Conservation (phyloP, 306 rosid genomes). For the Casuarina equisetifolia region DNA sequence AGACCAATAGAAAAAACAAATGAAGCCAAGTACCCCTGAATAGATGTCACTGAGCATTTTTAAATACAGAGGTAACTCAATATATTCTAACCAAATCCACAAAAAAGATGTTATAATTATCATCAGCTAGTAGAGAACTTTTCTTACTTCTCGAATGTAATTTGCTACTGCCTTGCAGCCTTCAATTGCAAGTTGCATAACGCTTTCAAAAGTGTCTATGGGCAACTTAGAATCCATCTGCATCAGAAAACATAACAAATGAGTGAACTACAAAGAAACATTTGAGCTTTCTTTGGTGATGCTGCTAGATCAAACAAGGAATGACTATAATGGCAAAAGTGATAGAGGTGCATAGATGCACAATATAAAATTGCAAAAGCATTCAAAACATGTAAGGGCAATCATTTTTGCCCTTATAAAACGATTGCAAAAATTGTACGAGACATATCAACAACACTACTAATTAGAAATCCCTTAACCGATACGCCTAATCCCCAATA, state of each 20-base stretch:
- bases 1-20: constrained; percentile 25
- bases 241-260: constrained; percentile 22
- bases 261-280: constrained; percentile 8
- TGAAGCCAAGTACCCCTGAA: neutral
- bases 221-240: constrained; percentile 94
- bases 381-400: neutral
- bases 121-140: neutral
- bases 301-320: neutral
- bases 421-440: neutral
- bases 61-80: neutral
- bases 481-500: neutral
- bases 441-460: neutral
- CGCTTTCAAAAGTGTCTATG: constrained; percentile 74
- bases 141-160: constrained; percentile 67
- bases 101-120: neutral
- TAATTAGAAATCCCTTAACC: neutral
- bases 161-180: constrained; percentile 96
- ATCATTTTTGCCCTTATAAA: neutral
- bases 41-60: neutral
- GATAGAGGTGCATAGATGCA: neutral
- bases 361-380: neutral
- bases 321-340: neutral
- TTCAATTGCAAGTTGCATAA: constrained; percentile 83
- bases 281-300: neutral
- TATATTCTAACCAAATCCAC: neutral